Conservation (phyloP, 192 early-diverging fungal genomes). For the Coemansia sp. region DNA sequence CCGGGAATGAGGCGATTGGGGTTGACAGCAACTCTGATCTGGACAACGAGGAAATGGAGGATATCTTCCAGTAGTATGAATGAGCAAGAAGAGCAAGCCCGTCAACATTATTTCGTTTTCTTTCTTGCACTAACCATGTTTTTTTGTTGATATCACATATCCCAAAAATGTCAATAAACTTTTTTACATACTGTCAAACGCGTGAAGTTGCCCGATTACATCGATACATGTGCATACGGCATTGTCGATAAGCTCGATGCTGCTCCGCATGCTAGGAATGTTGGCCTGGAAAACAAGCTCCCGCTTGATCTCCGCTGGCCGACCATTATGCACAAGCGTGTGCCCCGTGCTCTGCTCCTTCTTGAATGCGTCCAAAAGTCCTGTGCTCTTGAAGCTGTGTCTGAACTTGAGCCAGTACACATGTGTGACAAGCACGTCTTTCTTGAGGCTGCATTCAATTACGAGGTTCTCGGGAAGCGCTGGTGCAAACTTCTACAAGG, state of each 20-base stretch:
- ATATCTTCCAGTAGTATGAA: conserved; percentile 39
- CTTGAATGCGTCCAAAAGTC: conserved; percentile 47
- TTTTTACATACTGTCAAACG: conserved; percentile 25
- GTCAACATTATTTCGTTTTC: not conserved
- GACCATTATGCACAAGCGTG: conserved; percentile 39
- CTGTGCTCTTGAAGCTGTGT: conserved; percentile 25
- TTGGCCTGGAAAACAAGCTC: conserved; percentile 30
- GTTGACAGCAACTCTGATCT: conserved; percentile 39
- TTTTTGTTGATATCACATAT: not conserved
- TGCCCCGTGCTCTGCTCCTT: conserved; percentile 37
- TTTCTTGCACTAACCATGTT: not conserved
- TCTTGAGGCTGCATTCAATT: conserved; percentile 34
- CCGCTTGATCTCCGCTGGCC: conserved; percentile 38
- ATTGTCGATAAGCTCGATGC: conserved; percentile 16
- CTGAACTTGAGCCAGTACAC: conserved; percentile 43
- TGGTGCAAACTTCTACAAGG: conserved; percentile 45
- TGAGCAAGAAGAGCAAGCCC: not conserved
- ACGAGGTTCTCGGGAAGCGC: conserved; percentile 44
- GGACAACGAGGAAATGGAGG: conserved; percentile 51
- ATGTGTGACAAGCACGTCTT: conserved; percentile 15
- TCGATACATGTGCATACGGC: conserved; percentile 34
- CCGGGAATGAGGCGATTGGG: conserved; percentile 26
- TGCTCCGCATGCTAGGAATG: conserved; percentile 10
- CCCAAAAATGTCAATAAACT: not conserved
- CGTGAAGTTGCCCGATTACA: conserved; percentile 40